Percentiles rank a stretch among this genome's conserved stretches.
These are phyloP conservation scores for Odonthalia washingtoniensis DNA, from an alignment of 31 red algal genomes.

Conservation along the genomic window DNA sequence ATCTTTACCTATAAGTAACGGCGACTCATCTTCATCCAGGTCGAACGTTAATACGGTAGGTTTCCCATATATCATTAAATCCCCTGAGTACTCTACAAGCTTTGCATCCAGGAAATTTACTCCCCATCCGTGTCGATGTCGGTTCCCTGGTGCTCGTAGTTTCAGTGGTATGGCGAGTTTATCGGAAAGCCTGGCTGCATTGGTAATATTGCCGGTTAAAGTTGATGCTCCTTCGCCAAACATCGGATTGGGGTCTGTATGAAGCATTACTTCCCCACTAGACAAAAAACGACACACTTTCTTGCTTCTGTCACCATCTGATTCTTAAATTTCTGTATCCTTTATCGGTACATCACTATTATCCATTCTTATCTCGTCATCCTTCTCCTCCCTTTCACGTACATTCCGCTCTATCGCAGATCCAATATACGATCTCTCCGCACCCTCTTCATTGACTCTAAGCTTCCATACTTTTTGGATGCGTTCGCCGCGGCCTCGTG, in stretches of 20 bases:
- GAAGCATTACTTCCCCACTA: neutral
- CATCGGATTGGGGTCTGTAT: neutral
- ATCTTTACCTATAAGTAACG: conserved; percentile 11
- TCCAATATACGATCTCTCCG: too few species aligned
- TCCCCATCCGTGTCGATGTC: conserved; percentile 7
- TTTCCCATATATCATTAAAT: neutral
- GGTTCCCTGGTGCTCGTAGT: neutral
- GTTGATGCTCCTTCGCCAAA: conserved; percentile 1
- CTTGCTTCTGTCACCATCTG: too few species aligned
- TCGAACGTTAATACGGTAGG: conserved; percentile 21
- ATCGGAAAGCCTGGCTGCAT: neutral
- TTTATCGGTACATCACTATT: too few species aligned
- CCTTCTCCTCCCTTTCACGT: too few species aligned
- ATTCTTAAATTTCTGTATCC: too few species aligned
- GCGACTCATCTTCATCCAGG: neutral
- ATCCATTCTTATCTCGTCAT: too few species aligned
- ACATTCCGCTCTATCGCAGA: too few species aligned
- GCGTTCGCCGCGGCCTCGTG: too few species aligned
- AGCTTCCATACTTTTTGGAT: too few species aligned
- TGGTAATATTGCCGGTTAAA: neutral
- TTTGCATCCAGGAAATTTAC: conserved; percentile 5
- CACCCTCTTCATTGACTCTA: too few species aligned
- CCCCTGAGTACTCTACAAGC: neutral
- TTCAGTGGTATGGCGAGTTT: neutral
- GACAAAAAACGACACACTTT: too few species aligned